These are phyloP conservation scores for Striga hermonthica DNA, from an alignment of 305 asterid species.

Conservation along the genomic window DNA sequence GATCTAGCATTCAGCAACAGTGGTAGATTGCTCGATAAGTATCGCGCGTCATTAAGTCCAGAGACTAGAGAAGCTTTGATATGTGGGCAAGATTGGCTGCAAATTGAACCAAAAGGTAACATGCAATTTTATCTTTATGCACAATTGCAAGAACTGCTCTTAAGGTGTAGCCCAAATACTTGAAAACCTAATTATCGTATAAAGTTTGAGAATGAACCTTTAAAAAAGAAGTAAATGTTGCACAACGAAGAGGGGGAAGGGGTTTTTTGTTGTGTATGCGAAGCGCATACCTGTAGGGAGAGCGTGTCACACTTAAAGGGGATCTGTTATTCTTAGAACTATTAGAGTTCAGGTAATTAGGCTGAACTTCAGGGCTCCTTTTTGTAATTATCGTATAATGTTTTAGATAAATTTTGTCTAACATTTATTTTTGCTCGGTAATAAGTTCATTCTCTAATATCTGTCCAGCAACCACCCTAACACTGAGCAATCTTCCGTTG, in stretches of 20 bases:
- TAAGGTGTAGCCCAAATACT: neutral
- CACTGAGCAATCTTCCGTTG: slow-evolving; percentile 43
- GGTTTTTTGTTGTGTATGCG: neutral
- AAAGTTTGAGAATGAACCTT: neutral
- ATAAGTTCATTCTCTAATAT: slow-evolving; percentile 7
- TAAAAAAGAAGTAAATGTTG: neutral
- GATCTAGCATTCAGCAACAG: slow-evolving; percentile 62
- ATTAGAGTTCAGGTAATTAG: neutral
- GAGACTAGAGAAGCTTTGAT: slow-evolving; percentile 80
- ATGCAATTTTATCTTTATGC: slow-evolving; percentile 16
- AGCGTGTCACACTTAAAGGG: neutral
- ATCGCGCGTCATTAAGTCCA: slow-evolving; percentile 58
- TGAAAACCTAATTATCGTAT: neutral
- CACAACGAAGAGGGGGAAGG: neutral
- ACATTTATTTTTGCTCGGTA: neutral
- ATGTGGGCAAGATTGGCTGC: slow-evolving; percentile 94
- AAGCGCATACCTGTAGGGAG: neutral
- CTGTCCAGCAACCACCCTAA: slow-evolving; percentile 39
- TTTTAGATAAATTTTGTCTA: neutral
- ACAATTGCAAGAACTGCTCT: neutral
- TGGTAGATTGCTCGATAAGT: slow-evolving; percentile 67
- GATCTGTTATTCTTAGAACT: neutral
- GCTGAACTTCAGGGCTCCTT: neutral
- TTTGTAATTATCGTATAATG: neutral
- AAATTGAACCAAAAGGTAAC: slow-evolving; percentile 68